Evolutionary conservation across 176 grass and related monocot genomes (phyloP).

Genomic region (Puya raimondii): DNA sequence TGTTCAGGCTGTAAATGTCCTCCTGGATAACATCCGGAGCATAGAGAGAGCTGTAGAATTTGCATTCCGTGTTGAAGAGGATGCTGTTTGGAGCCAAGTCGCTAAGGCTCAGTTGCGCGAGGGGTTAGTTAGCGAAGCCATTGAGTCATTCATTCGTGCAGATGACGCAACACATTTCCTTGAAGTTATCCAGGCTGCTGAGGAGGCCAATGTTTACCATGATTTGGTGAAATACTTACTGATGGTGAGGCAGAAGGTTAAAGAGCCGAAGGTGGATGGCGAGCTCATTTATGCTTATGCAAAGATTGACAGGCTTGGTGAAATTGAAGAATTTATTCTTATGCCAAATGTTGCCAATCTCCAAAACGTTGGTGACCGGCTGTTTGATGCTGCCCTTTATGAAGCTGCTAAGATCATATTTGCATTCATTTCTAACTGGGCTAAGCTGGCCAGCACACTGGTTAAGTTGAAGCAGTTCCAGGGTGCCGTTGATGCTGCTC

Average conservation of each 20-base stretch:
- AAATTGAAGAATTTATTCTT: conserved; percentile 94
- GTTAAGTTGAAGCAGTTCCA: conserved; percentile 95
- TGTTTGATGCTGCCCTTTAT: conserved; percentile 88
- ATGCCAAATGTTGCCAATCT: conserved; percentile 99
- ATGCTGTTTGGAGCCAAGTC: conserved; percentile 98
- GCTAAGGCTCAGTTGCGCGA: conserved; percentile 84
- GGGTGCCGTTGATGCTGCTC: conserved; percentile 94
- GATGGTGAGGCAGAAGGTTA: conserved; percentile 84
- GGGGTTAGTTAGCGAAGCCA: conserved; percentile 90
- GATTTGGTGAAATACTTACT: conserved; percentile 74
- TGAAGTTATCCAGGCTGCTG: conserved; percentile 74
- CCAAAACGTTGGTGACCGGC: conserved; percentile 82
- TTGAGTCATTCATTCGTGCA: conserved; percentile 92
- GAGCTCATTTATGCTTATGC: conserved; percentile 97
- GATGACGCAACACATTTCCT: conserved; percentile 85
- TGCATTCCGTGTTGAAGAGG: conserved; percentile 86
- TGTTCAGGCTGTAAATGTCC: conserved; percentile 86
- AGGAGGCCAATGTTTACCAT: conserved; percentile 76
- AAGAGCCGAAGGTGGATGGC: conserved; percentile 70
- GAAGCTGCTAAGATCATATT: conserved; percentile 99
- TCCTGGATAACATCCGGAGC: conserved; percentile 76
- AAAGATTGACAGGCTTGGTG: conserved; percentile 73
- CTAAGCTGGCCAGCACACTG: conserved; percentile 79
- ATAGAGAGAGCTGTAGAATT: conserved; percentile 96
- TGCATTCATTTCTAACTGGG: conserved; percentile 97